Evolutionary conservation across 23 red algal genomes (phyloP), one percentile per base, ranked within the genome.

Genomic region (Gracilaria gracilis): DNA sequence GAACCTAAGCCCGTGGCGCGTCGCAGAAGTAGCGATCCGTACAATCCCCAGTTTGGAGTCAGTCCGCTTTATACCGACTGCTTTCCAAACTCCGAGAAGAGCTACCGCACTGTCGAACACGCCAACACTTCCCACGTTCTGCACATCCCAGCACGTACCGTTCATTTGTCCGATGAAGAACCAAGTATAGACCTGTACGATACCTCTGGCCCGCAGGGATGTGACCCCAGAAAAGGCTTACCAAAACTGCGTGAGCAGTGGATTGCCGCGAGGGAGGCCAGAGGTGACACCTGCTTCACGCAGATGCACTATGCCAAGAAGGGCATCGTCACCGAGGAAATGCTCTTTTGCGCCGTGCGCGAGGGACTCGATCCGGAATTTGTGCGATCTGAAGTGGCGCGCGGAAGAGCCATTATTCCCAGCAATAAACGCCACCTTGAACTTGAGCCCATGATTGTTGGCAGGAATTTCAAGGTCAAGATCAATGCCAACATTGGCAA

Each of bases 401-500:
- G 89, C 53, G 97, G 97, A 51, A 76, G 97, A 38, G 97, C 97
- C 66, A 99, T 99, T 38, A 99, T 99, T 59, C 97, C 97, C 57
- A 86, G 84, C 32, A 99, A 99, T 83, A 96, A 93, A 42, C 44
- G 70, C 6, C 93, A 95, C 73, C 77, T 79, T 29, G 97, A 99
- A 62, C 83, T 99, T 31, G 97, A 99, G 86, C 97, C 97, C 66
- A 99, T 99, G 97, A 90, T 99, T 40, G 86, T 99, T 44, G 97
- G 97, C 7, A 73, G 93, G 33, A 96, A 96, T 61, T 99, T 99
- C 49, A 96, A 94, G 62, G 97, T 99, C 50, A 99, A 99, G 87
- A 95, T 99, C 36, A 99, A 99, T 79, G 90, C 97, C 24, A 99
- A 99, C 73, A 95, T 99, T 79, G 97, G 97, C 55, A 99, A 99